These are phyloP conservation scores for Tricladium varicosporioides DNA, from an alignment of 2,329 filamentous ascomycete genomes.

Conservation along the genomic window DNA sequence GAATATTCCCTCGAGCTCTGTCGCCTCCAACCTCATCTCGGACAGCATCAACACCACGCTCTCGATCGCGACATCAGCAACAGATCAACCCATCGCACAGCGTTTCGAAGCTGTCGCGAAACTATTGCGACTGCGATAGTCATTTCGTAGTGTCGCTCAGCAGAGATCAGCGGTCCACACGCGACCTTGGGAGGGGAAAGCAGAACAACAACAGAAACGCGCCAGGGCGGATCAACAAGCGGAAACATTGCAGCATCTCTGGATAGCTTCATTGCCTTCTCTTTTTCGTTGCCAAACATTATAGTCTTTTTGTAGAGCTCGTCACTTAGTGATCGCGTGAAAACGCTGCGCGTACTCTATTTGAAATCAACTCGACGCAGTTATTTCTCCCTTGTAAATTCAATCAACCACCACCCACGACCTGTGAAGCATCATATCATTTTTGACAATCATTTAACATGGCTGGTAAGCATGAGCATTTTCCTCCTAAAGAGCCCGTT, in stretches of 20 bases:
- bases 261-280: slow-evolving; percentile 27
- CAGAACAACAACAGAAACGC: slow-evolving; percentile 15
- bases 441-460: slow-evolving; percentile 36
- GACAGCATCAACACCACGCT: slow-evolving; percentile 8
- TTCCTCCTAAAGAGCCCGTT: slow-evolving; percentile 8
- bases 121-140: slow-evolving; percentile 1
- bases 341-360: slow-evolving; percentile 24
- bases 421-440: slow-evolving; percentile 24
- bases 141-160: not conserved
- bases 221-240: slow-evolving; percentile 12
- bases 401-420: slow-evolving; percentile 17
- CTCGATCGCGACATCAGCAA: slow-evolving; percentile 3
- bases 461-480: slow-evolving; percentile 55
- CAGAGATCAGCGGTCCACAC: slow-evolving; percentile 1
- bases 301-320: slow-evolving; percentile 34
- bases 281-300: slow-evolving; percentile 15
- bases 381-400: slow-evolving; percentile 28
- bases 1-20: slow-evolving; percentile 5
- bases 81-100: not conserved
- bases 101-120: slow-evolving; percentile 1
- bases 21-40: slow-evolving; percentile 3
- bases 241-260: slow-evolving; percentile 3
- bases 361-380: slow-evolving; percentile 27
- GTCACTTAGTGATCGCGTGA: slow-evolving; percentile 31
- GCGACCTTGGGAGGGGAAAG: slow-evolving; percentile 15